A percentile compares a stretch with the other conserved stretches of the same genome.
Evolutionary conservation across 768 basidiomycete genomes (phyloP).

Genomic region (Termitomyces sp.): DNA sequence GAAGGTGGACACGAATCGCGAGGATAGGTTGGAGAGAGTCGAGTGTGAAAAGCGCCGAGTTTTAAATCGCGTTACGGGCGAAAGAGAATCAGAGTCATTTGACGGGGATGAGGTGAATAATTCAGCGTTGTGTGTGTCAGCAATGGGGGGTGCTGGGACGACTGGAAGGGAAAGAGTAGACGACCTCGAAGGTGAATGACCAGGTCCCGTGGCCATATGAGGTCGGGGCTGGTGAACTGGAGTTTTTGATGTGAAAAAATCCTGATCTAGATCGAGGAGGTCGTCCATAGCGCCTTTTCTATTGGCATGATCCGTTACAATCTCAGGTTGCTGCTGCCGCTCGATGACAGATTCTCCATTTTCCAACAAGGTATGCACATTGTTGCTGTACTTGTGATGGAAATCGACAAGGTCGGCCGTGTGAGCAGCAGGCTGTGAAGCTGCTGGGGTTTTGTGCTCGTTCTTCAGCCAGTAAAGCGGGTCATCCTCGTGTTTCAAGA

Average conservation of each 20-base stretch:
- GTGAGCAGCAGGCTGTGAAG: not conserved
- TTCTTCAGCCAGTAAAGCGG: constrained; percentile 57
- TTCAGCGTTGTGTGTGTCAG: constrained; percentile 13
- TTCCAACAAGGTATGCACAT: not conserved
- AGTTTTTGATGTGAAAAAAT: constrained; percentile 24
- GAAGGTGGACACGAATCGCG: constrained; percentile 50
- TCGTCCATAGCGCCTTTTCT: constrained; percentile 12
- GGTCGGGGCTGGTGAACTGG: constrained; percentile 4
- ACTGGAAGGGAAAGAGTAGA: constrained; percentile 17
- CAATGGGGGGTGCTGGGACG: constrained; percentile 15
- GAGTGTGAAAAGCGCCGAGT: constrained; percentile 26
- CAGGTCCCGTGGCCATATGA: constrained; percentile 7
- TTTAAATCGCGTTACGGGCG: not conserved
- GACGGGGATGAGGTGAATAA: constrained; percentile 20
- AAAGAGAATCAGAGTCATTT: constrained; percentile 8
- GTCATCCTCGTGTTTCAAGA: constrained; percentile 65
- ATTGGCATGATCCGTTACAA: not conserved
- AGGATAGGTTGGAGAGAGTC: constrained; percentile 41
- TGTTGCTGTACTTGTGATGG: not conserved
- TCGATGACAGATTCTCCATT: not conserved
- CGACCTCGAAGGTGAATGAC: constrained; percentile 26
- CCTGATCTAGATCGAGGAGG: constrained; percentile 31
- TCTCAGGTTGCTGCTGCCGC: not conserved
- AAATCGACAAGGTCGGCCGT: not conserved
- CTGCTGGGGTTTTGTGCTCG: not conserved